Evolutionary conservation across 2,329 filamentous ascomycete species (phyloP).

Genomic region (Cryphonectria carpinicola): DNA sequence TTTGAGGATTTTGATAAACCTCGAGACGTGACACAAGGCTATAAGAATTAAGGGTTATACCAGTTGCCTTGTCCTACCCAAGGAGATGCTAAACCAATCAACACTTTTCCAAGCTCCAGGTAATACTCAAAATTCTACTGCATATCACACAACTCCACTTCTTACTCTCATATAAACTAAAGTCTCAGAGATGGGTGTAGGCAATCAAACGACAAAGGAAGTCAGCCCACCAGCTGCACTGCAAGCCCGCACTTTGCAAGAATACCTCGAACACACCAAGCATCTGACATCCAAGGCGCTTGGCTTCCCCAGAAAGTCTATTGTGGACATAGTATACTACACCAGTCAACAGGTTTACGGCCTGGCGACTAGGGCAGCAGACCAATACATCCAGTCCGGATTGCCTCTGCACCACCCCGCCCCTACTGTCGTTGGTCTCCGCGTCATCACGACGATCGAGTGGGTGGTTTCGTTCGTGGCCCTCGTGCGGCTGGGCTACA

Average conservation of each 20-base stretch:
- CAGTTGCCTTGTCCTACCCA: not conserved
- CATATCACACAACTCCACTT: not conserved
- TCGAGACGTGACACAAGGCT: not conserved
- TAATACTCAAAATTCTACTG: not conserved
- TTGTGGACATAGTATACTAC: not conserved
- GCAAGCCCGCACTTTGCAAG: not conserved
- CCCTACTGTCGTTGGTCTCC: not conserved
- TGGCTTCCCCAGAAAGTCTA: not conserved
- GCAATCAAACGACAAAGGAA: not conserved
- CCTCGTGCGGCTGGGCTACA: not conserved
- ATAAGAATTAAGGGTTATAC: not conserved
- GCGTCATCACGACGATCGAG: not conserved
- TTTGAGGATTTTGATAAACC: not conserved
- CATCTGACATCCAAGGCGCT: not conserved
- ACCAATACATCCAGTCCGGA: not conserved
- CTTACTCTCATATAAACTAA: not conserved
- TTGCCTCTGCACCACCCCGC: not conserved
- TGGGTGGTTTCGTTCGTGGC: not conserved
- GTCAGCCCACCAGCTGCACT: not conserved
- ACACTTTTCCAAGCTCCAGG: not conserved
- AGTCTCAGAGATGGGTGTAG: not conserved
- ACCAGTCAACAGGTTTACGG: not conserved
- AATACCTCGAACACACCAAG: slow-evolving; percentile 1
- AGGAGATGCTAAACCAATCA: not conserved
- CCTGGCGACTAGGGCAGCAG: not conserved